Percentiles rank a stretch among this genome's conserved stretches.
These are phyloP conservation scores for Fusarium sp. DNA, from an alignment of 2,329 filamentous ascomycete genomes.

Conservation along the genomic window DNA sequence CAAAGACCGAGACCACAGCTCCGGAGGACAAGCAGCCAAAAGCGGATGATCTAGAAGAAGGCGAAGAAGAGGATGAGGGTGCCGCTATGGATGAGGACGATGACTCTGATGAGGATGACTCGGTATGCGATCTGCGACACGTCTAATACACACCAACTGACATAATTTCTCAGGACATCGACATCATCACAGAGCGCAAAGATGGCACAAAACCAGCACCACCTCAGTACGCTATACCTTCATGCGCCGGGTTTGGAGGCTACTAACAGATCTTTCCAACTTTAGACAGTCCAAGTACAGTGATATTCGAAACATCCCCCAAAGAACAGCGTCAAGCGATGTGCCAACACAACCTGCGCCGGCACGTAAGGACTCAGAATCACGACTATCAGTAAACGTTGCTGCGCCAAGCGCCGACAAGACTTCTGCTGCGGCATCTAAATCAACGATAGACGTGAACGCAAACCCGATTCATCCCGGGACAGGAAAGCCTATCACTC, in stretches of 20 bases:
- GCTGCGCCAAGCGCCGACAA: slow-evolving; percentile 57
- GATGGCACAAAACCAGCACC: slow-evolving; percentile 68
- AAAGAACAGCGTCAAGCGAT: slow-evolving; percentile 64
- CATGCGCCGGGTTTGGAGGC: not conserved
- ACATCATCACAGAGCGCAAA: slow-evolving; percentile 73
- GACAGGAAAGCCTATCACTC: slow-evolving; percentile 82
- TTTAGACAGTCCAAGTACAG: slow-evolving; percentile 67
- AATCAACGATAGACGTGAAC: slow-evolving; percentile 86
- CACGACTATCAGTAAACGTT: slow-evolving; percentile 45
- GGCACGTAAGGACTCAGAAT: slow-evolving; percentile 56
- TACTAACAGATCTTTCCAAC: slow-evolving; percentile 7
- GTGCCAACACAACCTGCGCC: slow-evolving; percentile 55
- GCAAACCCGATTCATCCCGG: slow-evolving; percentile 80
- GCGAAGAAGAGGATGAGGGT: slow-evolving; percentile 69
- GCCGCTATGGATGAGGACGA: slow-evolving; percentile 63
- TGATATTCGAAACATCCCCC: slow-evolving; percentile 71
- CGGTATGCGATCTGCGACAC: slow-evolving; percentile 29
- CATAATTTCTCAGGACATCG: slow-evolving; percentile 61
- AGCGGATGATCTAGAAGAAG: slow-evolving; percentile 67
- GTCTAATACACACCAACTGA: not conserved
- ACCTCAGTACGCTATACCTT: slow-evolving; percentile 57
- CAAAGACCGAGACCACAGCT: slow-evolving; percentile 47
- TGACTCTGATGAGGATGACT: slow-evolving; percentile 58
- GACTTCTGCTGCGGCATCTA: slow-evolving; percentile 72
- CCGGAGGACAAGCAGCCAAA: slow-evolving; percentile 46